Evolutionary conservation across 176 grass and related monocot species (phyloP).

Genomic region (Elymus sibiricus): DNA sequence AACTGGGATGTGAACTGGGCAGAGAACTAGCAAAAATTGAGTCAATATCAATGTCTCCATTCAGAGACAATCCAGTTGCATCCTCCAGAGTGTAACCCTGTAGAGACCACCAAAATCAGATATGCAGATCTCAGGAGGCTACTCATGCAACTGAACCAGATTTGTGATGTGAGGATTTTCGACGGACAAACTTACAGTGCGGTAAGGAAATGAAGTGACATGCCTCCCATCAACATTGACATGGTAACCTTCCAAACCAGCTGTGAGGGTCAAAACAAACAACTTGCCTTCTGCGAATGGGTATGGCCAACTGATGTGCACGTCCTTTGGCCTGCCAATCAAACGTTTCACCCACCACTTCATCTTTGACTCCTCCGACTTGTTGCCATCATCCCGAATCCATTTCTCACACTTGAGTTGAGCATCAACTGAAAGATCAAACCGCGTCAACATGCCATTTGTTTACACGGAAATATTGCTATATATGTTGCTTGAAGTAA

Average conservation of each 20-base stretch:
- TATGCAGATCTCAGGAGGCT: not conserved
- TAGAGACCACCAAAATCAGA: constrained; percentile 12
- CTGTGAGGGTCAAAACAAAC: constrained; percentile 90
- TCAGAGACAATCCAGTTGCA: constrained; percentile 82
- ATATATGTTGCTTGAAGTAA: constrained; percentile 21
- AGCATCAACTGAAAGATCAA: constrained; percentile 74
- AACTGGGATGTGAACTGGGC: constrained; percentile 75
- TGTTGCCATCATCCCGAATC: constrained; percentile 61
- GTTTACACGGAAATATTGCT: constrained; percentile 13
- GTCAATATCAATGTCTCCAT: constrained; percentile 74
- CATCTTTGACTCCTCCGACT: constrained; percentile 54
- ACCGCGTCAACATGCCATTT: not conserved
- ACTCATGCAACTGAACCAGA: not conserved
- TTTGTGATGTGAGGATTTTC: not conserved
- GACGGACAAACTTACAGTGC: constrained; percentile 62
- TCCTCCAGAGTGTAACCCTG: constrained; percentile 92
- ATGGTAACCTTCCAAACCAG: constrained; percentile 97
- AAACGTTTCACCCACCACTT: constrained; percentile 92
- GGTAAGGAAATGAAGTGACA: constrained; percentile 89
- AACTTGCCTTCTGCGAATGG: constrained; percentile 79
- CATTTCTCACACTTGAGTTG: constrained; percentile 91
- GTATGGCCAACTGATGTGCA: constrained; percentile 87
- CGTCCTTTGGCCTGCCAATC: constrained; percentile 67
- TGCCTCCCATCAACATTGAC: constrained; percentile 86
- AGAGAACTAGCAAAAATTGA: constrained; percentile 80